phyloP scores from a whole-genome alignment of 1,139 yeast species.

The Fermentozyma sake region DNA sequence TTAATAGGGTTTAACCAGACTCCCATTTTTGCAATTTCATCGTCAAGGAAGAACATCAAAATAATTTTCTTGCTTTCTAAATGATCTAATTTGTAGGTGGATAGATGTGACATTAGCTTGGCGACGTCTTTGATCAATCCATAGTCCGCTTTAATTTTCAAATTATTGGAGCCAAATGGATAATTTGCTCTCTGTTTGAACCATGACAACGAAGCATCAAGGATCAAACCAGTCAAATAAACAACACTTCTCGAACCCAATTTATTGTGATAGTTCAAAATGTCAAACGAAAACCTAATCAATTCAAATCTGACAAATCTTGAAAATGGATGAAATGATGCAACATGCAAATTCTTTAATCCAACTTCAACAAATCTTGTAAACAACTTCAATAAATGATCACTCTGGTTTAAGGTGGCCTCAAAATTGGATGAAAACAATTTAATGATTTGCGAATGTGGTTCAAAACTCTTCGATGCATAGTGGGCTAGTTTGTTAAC shows the following conservation, averaged over 20 bases:
- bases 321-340: slow-evolving; percentile 80
- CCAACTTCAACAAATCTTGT: slow-evolving; percentile 61
- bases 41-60: slow-evolving; percentile 60
- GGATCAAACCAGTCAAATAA: slow-evolving; percentile 46
- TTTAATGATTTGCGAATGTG: slow-evolving; percentile 66
- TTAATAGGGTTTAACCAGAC: slow-evolving; percentile 78
- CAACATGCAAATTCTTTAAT: slow-evolving; percentile 48
- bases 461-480: slow-evolving; percentile 55
- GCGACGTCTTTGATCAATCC: slow-evolving; percentile 54
- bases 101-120: slow-evolving; percentile 20
- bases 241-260: slow-evolving; percentile 44
- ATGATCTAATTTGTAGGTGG: slow-evolving; percentile 17
- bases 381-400: slow-evolving; percentile 64
- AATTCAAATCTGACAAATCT: slow-evolving; percentile 73
- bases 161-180: slow-evolving; percentile 82
- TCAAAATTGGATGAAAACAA: slow-evolving; percentile 80
- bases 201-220: slow-evolving; percentile 76
- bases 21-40: slow-evolving; percentile 66
- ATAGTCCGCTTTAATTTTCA: slow-evolving; percentile 69
- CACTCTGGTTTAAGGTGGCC: slow-evolving; percentile 72
- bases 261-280: slow-evolving; percentile 52
- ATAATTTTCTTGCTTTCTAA: slow-evolving; percentile 47
- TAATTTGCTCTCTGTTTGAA: slow-evolving; percentile 59
- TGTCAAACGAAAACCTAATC: slow-evolving; percentile 61
- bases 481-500: slow-evolving; percentile 50